These are phyloP conservation scores for Boletus austroedulis DNA, from an alignment of 1,284 basidiomycete genomes.

Conservation along the genomic window DNA sequence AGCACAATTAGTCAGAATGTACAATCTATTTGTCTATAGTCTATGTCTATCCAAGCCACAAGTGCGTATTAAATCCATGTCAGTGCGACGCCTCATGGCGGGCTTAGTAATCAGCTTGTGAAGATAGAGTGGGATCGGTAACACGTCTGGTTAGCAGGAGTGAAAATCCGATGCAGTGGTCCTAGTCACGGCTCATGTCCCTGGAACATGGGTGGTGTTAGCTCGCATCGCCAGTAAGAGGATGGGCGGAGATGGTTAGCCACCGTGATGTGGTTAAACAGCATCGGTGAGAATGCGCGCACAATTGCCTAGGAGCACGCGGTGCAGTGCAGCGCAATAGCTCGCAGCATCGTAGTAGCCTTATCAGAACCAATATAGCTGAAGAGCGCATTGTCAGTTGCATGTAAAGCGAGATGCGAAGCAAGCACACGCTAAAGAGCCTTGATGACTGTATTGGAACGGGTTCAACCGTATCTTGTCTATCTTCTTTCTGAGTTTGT, in stretches of 20 bases:
- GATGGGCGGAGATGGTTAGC: background rate
- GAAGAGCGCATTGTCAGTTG: background rate
- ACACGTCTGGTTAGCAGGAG: background rate
- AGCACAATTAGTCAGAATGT: background rate
- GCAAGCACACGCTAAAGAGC: constrained; percentile 70
- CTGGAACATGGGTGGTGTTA: constrained; percentile 18
- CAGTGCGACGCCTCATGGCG: background rate
- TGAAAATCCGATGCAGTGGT: background rate
- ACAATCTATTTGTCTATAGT: background rate
- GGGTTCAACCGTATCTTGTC: constrained; percentile 72
- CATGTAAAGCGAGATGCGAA: background rate
- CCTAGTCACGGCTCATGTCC: constrained; percentile 32
- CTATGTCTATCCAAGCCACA: background rate
- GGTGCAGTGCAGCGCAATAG: background rate
- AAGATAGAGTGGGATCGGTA: background rate
- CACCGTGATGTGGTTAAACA: constrained; percentile 19
- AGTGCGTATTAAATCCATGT: background rate
- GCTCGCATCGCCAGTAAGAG: background rate
- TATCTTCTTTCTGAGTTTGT: constrained; percentile 49
- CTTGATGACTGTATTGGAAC: constrained; percentile 94
- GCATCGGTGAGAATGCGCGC: constrained; percentile 2
- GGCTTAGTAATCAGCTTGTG: background rate
- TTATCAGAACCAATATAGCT: constrained; percentile 92
- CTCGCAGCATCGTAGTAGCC: constrained; percentile 54
- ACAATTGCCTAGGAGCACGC: background rate